A percentile compares a stretch with the other conserved stretches of the same genome.
Conservation (phyloP, 2,329 filamentous ascomycete species). For the Colletotrichum nymphaeae region DNA sequence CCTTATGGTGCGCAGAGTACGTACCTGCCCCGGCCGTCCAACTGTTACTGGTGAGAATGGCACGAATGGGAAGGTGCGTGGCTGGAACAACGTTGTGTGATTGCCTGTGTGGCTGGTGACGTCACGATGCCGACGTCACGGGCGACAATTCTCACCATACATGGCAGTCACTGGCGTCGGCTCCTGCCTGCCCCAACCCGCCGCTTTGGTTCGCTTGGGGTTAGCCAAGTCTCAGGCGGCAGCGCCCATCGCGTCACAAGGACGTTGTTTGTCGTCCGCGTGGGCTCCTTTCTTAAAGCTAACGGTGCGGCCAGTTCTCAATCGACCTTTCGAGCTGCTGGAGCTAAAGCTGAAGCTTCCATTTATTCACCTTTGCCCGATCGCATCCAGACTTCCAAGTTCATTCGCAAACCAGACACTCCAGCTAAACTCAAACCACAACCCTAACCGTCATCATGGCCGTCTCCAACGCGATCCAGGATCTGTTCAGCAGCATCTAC, state of each 20-base stretch:
- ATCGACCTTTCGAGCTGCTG: neutral
- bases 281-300: constrained; percentile 2
- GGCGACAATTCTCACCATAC: neutral
- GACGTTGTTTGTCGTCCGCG: constrained; percentile 11
- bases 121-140: constrained; percentile 35
- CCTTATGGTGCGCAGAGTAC: neutral
- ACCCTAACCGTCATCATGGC: constrained; percentile 43
- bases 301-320: neutral
- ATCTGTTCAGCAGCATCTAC: constrained; percentile 54
- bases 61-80: neutral
- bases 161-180: constrained; percentile 2
- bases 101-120: constrained; percentile 34
- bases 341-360: neutral
- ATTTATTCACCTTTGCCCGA: neutral
- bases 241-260: constrained; percentile 23
- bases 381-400: neutral
- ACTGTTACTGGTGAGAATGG: neutral
- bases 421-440: neutral
- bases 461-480: constrained; percentile 48
- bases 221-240: constrained; percentile 15
- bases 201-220: neutral
- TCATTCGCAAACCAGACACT: neutral
- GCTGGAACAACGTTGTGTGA: constrained; percentile 20
- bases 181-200: neutral
- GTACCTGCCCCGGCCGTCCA: neutral